Percentiles rank a stretch among this genome's conserved stretches.
These are phyloP conservation scores for Solanum tacnaense DNA, from an alignment of 257 asterid species.

Conservation along the genomic window DNA sequence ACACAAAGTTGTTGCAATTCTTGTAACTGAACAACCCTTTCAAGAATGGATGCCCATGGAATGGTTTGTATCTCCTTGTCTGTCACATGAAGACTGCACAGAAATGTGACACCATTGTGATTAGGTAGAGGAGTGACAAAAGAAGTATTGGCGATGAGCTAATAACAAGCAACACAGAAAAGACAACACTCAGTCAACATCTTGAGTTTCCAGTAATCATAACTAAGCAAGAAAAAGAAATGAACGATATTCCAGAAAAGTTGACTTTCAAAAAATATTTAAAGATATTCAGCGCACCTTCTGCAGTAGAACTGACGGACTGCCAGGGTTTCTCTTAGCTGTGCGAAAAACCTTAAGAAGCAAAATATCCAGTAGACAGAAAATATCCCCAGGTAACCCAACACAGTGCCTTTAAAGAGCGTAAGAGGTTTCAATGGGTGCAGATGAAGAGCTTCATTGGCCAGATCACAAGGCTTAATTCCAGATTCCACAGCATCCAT, in stretches of 20 bases:
- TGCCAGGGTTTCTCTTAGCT: constrained; percentile 75
- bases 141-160: background rate
- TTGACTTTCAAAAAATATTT: background rate
- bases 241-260: background rate
- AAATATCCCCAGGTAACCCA: constrained; percentile 84
- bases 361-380: constrained; percentile 72
- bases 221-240: background rate
- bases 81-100: constrained; percentile 70
- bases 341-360: constrained; percentile 79
- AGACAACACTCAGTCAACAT: background rate
- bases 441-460: constrained; percentile 80
- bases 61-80: constrained; percentile 88
- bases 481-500: constrained; percentile 99
- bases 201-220: background rate
- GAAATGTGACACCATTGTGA: background rate
- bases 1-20: constrained; percentile 55
- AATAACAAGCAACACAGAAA: background rate
- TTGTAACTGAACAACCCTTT: constrained; percentile 70
- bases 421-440: constrained; percentile 87
- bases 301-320: constrained; percentile 68
- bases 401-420: constrained; percentile 56
- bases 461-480: constrained; percentile 78
- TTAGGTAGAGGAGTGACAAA: background rate
- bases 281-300: constrained; percentile 38
- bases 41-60: constrained; percentile 88